These are phyloP conservation scores for Globisporangium nodosum DNA, from an alignment of 352 stramenopile genomes.

Conservation along the genomic window DNA sequence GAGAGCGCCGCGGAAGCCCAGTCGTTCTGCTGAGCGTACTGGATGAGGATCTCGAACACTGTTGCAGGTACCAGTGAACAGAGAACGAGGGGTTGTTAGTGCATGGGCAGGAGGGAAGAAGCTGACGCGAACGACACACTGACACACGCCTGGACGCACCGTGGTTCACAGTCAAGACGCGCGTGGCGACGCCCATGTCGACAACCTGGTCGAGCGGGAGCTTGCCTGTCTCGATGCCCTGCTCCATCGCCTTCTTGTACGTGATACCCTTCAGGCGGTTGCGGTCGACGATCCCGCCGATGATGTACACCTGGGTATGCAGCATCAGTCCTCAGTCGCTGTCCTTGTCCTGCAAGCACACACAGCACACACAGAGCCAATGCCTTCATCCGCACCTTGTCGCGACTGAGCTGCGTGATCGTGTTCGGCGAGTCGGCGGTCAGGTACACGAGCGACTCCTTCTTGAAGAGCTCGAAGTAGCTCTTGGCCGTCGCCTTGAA, in stretches of 20 bases:
- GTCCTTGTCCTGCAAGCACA: no score
- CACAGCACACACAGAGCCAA: not conserved
- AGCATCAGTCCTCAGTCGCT: no score
- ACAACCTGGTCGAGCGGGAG: conserved; percentile 87
- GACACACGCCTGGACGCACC: conserved; percentile 26
- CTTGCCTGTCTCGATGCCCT: conserved; percentile 90
- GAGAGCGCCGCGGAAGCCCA: conserved; percentile 69
- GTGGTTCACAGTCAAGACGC: conserved; percentile 87
- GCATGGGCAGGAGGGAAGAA: not conserved
- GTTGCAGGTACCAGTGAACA: not conserved
- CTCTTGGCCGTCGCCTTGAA: conserved; percentile 49
- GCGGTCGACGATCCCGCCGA: conserved; percentile 96
- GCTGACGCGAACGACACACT: not conserved
- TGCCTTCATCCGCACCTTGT: conserved; percentile 46
- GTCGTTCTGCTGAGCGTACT: conserved; percentile 62
- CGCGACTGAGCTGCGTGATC: conserved; percentile 78
- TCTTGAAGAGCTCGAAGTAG: conserved; percentile 76
- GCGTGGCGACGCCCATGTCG: conserved; percentile 63
- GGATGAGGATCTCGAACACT: conserved; percentile 82
- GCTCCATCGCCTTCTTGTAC: conserved; percentile 86
- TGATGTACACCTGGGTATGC: conserved; percentile 86
- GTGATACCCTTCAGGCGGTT: conserved; percentile 94
- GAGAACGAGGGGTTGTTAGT: not conserved
- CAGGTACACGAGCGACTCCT: conserved; percentile 91
- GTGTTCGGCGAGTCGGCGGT: conserved; percentile 93